phyloP scores from a whole-genome alignment of 495 filamentous ascomycete genomes.

The Penicillium cosmopolitanum region DNA sequence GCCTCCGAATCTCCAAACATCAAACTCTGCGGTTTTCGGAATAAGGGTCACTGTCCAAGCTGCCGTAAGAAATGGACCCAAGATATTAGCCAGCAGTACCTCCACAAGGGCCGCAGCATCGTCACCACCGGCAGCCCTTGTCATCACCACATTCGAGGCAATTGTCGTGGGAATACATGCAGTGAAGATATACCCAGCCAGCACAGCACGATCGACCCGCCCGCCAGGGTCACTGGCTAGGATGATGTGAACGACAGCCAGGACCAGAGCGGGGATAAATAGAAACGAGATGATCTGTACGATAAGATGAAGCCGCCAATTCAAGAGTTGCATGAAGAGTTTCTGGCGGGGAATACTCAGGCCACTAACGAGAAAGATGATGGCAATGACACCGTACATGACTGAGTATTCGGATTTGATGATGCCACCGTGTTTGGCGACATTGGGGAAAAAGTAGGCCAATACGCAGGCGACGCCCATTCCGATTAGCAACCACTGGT shows the following conservation, averaged over 20 bases:
- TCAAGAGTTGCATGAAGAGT: constrained; percentile 50
- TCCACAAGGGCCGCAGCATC: constrained; percentile 59
- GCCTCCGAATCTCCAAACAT: constrained; percentile 47
- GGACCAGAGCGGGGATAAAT: constrained; percentile 50
- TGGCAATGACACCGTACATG: constrained; percentile 54
- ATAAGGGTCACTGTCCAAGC: constrained; percentile 55
- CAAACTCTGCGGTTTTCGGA: constrained; percentile 46
- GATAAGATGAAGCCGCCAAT: constrained; percentile 56
- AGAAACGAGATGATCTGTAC: constrained; percentile 57
- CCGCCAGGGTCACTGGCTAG: constrained; percentile 47
- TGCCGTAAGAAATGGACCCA: constrained; percentile 56
- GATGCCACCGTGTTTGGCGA: constrained; percentile 55
- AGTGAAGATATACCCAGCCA: constrained; percentile 57
- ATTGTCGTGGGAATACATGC: constrained; percentile 63
- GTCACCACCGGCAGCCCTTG: constrained; percentile 55
- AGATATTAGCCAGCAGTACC: constrained; percentile 57
- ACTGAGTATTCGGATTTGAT: constrained; percentile 58
- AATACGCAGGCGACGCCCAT: constrained; percentile 54
- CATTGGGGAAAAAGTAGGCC: constrained; percentile 56
- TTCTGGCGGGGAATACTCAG: constrained; percentile 57
- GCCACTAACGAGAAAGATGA: constrained; percentile 59
- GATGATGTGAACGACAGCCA: constrained; percentile 51
- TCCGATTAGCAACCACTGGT: constrained; percentile 61
- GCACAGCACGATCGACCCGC: constrained; percentile 50
- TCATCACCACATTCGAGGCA: constrained; percentile 63